Percentiles rank a stretch among this genome's conserved stretches.
Evolutionary conservation across 306 rosid species (phyloP).

Genomic region (Quercus glauca): DNA sequence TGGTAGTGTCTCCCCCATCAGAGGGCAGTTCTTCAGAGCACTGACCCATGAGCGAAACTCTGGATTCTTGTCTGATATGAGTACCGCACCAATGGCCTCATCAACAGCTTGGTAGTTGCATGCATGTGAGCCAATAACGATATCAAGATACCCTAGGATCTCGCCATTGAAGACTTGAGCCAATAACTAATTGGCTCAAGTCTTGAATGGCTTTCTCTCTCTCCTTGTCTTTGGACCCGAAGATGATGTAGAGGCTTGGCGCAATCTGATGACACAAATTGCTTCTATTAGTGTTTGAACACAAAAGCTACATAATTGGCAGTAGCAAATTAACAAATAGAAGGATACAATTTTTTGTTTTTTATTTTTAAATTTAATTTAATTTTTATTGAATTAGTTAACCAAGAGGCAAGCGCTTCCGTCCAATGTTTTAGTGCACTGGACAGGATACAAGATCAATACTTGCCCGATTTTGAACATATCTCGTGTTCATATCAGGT

Average conservation of each 20-base stretch:
- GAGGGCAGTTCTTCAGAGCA: slow-evolving; percentile 34
- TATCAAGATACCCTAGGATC: slow-evolving; percentile 33
- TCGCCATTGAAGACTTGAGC: background rate
- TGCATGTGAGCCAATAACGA: slow-evolving; percentile 30
- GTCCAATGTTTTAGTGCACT: too few species aligned
- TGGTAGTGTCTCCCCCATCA: slow-evolving; percentile 39
- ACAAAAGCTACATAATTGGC: too few species aligned
- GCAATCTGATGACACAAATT: slow-evolving; percentile 7
- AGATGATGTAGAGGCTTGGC: background rate
- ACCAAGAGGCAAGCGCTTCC: too few species aligned
- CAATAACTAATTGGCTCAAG: background rate
- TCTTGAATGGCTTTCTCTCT: slow-evolving; percentile 27
- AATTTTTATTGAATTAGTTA: too few species aligned
- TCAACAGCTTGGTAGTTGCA: slow-evolving; percentile 29
- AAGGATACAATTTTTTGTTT: too few species aligned
- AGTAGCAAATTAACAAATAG: too few species aligned
- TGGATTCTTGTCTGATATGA: slow-evolving; percentile 7
- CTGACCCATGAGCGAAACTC: slow-evolving; percentile 33
- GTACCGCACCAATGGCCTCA: slow-evolving; percentile 18
- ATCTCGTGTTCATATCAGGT: too few species aligned
- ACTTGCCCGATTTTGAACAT: too few species aligned
- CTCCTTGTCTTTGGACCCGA: slow-evolving; percentile 27
- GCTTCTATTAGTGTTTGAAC: background rate
- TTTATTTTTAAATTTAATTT: too few species aligned
- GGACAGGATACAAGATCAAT: too few species aligned